Base-by-base conservation (phyloP, 495 filamentous ascomycete genomes). In the Penicillium ochrochloron region DNA sequence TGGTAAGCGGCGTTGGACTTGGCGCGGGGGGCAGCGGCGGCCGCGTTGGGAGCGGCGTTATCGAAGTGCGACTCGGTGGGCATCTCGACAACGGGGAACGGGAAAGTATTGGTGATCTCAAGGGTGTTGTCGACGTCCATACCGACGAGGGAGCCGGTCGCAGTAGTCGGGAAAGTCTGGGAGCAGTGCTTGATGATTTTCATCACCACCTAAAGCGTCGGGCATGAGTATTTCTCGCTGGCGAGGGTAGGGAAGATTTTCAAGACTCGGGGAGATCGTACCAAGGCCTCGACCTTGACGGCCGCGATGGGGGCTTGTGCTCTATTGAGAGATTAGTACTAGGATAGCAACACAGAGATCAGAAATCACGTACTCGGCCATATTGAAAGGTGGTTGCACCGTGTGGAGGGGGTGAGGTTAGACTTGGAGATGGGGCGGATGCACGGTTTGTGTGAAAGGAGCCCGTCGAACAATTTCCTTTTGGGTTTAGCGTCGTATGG, bases 121-220 rank as follows among this genome's bases (percentile, higher is more conserved):
- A 99, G 88, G 54, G 84, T 84, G 67, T 89, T 88, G 65, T 88
- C 88, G 65, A 88, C 86, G 73, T 97, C 95, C 92, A 99, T 93
- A 71, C 95, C 95, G 59, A 97, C 91, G 41, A 97, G 83, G 53
- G 90, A 92, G 59, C 94, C 94, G 57, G 92, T 98, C 59, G 93
- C 92, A 25, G 87, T 91, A 37, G 92, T 93, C 59, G 94, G 96
- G 81, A 96, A 98, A 62, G 83, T 84, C 65, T 92, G 85, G 29
- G 92, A 89, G 83, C 89, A 90, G 83, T 96, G 92, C 82, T 94
- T 97, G 71, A 95, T 92, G 71, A 97, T 92, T 81, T 96, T 96
- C 92, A 97, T 92, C 57, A 94, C 92, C 74, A 97, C 92, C 92
- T 96, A 74, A 44, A 67, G 62, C 35, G 60, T 53, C 33, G 62